phyloP scores from a whole-genome alignment of 2,329 filamentous ascomycete genomes.

The Orbilia ellipsospora region DNA sequence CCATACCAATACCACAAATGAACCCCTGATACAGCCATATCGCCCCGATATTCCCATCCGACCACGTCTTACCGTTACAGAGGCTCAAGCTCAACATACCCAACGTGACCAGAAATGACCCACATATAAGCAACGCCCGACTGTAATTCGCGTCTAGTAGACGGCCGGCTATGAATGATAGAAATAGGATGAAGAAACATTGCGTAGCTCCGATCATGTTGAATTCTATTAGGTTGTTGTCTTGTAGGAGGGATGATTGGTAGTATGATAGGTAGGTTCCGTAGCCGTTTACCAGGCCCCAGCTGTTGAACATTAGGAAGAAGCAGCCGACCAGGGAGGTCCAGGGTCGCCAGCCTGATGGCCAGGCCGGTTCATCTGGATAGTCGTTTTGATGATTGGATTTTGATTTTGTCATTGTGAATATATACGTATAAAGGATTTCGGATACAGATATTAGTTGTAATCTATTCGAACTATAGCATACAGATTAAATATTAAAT shows the following conservation, averaged over 20 bases:
- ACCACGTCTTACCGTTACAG: constrained; percentile 21
- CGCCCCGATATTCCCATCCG: constrained; percentile 23
- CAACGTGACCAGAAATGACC: constrained; percentile 30
- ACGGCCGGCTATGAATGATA: constrained; percentile 47
- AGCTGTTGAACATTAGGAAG: constrained; percentile 55
- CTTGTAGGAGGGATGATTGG: constrained; percentile 30
- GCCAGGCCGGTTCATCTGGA: not conserved
- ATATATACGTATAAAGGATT: not conserved
- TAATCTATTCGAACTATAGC: not conserved
- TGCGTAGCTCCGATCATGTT: constrained; percentile 37
- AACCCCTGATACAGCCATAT: constrained; percentile 43
- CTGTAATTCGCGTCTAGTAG: constrained; percentile 52
- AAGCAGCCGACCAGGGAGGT: constrained; percentile 47
- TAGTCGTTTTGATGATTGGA: not conserved
- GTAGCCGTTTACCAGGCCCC: constrained; percentile 53
- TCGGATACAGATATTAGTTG: not conserved
- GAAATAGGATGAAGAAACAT: constrained; percentile 51
- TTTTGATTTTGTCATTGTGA: not conserved
- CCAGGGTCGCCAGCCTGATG: constrained; percentile 42
- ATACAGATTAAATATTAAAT: not conserved
- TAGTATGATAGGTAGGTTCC: constrained; percentile 51
- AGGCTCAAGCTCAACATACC: constrained; percentile 43
- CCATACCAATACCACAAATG: constrained; percentile 43
- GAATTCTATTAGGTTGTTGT: constrained; percentile 35
- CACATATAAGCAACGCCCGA: constrained; percentile 31